phyloP scores from a whole-genome alignment of 2,329 filamentous ascomycete genomes.

The Orbilia oligospora region DNA sequence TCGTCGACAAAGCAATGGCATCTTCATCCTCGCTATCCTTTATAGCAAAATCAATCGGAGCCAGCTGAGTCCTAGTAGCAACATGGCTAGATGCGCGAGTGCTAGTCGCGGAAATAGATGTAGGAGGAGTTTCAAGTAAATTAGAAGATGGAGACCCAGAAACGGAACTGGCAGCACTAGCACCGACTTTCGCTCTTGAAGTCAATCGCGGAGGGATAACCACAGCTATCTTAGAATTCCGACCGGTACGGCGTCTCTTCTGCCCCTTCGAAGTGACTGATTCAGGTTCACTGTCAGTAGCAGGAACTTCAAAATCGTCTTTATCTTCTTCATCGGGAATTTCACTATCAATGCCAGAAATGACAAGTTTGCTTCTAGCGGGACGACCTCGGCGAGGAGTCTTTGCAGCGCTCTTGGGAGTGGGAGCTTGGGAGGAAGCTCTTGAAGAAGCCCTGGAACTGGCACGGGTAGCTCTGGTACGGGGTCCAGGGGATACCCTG shows the following conservation, averaged over 20 bases:
- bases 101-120: slow-evolving; percentile 38
- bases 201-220: slow-evolving; percentile 35
- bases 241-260: slow-evolving; percentile 52
- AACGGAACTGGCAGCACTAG: slow-evolving; percentile 16
- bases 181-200: slow-evolving; percentile 7
- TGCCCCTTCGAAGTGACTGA: neutral
- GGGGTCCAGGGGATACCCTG: slow-evolving; percentile 5
- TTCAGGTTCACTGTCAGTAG: slow-evolving; percentile 13
- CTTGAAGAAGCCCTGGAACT: slow-evolving; percentile 25
- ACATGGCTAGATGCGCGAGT: slow-evolving; percentile 51
- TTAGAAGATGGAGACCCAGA: slow-evolving; percentile 15
- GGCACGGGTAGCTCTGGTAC: slow-evolving; percentile 34
- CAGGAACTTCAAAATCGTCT: slow-evolving; percentile 18
- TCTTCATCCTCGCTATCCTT: slow-evolving; percentile 33
- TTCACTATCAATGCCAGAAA: slow-evolving; percentile 8
- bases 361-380: slow-evolving; percentile 26
- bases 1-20: slow-evolving; percentile 36
- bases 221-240: slow-evolving; percentile 42
- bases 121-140: slow-evolving; percentile 24
- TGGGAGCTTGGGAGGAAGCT: slow-evolving; percentile 32
- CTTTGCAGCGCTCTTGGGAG: slow-evolving; percentile 26
- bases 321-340: neutral
- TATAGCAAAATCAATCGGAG: neutral
- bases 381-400: slow-evolving; percentile 34
- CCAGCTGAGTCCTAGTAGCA: neutral